These are phyloP conservation scores for Solanum pinnatisectum DNA, from an alignment of 257 asterid genomes.

Conservation along the genomic window DNA sequence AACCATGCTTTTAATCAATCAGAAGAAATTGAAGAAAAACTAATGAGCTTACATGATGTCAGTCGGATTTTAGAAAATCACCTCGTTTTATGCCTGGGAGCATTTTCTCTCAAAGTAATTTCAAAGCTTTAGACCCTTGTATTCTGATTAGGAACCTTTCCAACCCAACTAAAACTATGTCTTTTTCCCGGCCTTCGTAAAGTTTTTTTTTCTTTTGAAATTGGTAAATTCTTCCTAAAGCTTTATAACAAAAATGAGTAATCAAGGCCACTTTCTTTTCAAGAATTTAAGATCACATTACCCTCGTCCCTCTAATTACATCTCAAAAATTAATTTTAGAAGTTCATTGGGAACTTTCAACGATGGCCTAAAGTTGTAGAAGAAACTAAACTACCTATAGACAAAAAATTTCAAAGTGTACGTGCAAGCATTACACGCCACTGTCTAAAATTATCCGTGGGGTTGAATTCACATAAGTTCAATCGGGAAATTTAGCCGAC, in stretches of 20 bases:
- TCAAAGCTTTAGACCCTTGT: not conserved
- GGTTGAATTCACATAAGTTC: not conserved
- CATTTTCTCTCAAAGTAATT: not conserved
- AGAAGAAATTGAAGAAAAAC: not conserved
- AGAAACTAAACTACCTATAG: not conserved
- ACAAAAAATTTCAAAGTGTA: no score
- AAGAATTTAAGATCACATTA: not conserved
- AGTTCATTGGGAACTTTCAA: not conserved
- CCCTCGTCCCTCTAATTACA: not conserved
- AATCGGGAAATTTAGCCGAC: no score
- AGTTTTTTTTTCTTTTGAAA: not conserved
- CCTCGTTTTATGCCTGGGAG: not conserved
- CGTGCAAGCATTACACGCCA: no score
- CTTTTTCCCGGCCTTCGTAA: not conserved
- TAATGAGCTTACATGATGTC: not conserved
- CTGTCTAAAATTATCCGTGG: not conserved
- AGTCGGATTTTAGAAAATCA: not conserved
- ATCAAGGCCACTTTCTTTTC: not conserved
- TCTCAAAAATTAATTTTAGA: not conserved
- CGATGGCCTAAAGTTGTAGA: not conserved
- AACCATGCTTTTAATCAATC: not conserved
- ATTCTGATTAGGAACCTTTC: not conserved
- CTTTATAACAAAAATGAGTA: not conserved
- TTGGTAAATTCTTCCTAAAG: not conserved
- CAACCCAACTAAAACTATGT: not conserved